Base-by-base conservation (phyloP, 2,329 filamentous ascomycete species). In the Chaetomiaceae sp. region DNA sequence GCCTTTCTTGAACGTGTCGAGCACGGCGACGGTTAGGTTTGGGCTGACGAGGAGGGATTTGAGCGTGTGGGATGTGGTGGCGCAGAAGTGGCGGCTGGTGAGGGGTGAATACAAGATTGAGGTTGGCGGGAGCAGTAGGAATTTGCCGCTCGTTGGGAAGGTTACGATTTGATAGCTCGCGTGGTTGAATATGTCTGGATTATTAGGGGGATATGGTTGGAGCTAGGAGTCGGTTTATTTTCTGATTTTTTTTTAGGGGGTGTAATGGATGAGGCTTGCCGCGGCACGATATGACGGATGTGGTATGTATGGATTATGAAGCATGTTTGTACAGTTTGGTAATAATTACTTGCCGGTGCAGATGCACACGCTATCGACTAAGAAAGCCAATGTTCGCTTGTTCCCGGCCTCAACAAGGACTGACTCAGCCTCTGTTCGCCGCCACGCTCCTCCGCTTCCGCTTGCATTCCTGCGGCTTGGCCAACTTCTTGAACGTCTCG, bases 21-120 rank as follows among this genome's bases (percentile, higher is more conserved):
- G 74, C 52, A 73, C 67, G 16, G 67, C 69, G 14, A 73, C 69
- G 0, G 68, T 84, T 0, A 66, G 61, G 0, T 79, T 87, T 51
- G 64, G 71, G 23, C 64, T 88, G 34, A 85, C 75, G 16, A 73
- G 85, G 36, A 76, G 83, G 55, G 85, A 88, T 62, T 62, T 88
- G 44, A 87, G 83, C 65, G 73, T 81, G 23, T 88, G 85, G 85
- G 81, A 87, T 63, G 74, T 78, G 4, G 69, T 65, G 1, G 73
- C 72, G 29, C 82, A 87, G 69, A 78, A 79, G 61, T 88, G 85
- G 85, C 70, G 71, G 40, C 61, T 84, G 48, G 71, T 69, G 45
- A 67, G 64, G 20, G 77, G 77, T 0, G 62, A 65, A 11, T 79
- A 78, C 55, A 58, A 55, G 3, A 53, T 80, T 4, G 73, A 64